A percentile compares a stretch with the other conserved stretches of the same genome.
phyloP scores from a whole-genome alignment of 495 filamentous ascomycete genomes.

The Penicillium atrosanguineum region DNA sequence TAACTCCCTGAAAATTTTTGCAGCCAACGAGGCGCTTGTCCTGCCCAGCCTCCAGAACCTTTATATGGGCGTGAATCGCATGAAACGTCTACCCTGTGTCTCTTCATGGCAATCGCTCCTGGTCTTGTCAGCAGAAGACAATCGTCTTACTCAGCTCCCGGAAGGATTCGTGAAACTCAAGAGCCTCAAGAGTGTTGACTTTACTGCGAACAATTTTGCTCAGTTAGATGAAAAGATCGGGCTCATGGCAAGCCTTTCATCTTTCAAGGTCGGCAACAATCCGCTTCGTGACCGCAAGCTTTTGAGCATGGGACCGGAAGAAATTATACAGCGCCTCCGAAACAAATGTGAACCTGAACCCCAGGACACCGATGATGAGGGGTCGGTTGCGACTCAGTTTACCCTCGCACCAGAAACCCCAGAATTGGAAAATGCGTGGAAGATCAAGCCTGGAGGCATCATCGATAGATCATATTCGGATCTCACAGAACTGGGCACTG shows the following conservation, averaged over 20 bases:
- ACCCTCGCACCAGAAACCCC: conserved; percentile 44
- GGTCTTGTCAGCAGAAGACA: conserved; percentile 75
- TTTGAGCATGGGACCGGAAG: conserved; percentile 72
- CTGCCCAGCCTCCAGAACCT: conserved; percentile 75
- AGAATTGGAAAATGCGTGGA: conserved; percentile 46
- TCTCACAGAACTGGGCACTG: conserved; percentile 45
- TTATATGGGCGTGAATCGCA: conserved; percentile 70
- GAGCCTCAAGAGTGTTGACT: conserved; percentile 69
- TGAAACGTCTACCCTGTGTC: conserved; percentile 68
- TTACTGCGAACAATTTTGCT: conserved; percentile 79
- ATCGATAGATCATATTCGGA: conserved; percentile 70
- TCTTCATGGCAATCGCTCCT: conserved; percentile 67
- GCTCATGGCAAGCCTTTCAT: conserved; percentile 71
- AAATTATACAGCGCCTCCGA: conserved; percentile 74
- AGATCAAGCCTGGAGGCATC: conserved; percentile 65
- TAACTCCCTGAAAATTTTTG: conserved; percentile 66
- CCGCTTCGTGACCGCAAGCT: conserved; percentile 85
- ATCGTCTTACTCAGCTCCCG: conserved; percentile 71
- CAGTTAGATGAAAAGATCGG: conserved; percentile 74
- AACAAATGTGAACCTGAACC: conserved; percentile 62
- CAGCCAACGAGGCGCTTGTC: conserved; percentile 46
- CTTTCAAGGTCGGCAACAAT: conserved; percentile 77
- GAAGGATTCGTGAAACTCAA: conserved; percentile 65
- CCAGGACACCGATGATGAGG: conserved; percentile 43
- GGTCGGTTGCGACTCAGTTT: conserved; percentile 45